Percentiles rank a stretch among this genome's conserved stretches.
phyloP scores from a whole-genome alignment of 2,329 filamentous ascomycete species.

The Colletotrichum sp. region DNA sequence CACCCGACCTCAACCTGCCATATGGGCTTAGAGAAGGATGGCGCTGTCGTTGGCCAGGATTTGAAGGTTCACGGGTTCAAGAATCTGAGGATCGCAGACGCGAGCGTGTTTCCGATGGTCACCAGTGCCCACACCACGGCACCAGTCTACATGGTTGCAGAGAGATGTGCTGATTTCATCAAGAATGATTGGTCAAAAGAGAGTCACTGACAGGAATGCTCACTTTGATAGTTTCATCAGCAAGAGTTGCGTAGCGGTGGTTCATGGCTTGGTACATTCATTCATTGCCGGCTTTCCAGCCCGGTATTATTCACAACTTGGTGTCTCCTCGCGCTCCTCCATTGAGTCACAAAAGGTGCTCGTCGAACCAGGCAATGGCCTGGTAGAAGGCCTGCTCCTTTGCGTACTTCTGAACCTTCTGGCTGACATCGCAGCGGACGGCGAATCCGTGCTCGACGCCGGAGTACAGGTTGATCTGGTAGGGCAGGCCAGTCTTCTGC shows the following conservation, averaged over 20 bases:
- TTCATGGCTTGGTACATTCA: not conserved
- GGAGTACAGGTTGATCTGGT: conserved; percentile 79
- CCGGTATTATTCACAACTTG: not conserved
- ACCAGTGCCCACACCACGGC: conserved; percentile 33
- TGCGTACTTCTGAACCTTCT: conserved; percentile 66
- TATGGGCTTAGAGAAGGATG: conserved; percentile 20
- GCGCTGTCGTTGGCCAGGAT: conserved; percentile 18
- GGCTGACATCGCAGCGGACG: conserved; percentile 67
- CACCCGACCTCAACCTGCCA: conserved; percentile 19
- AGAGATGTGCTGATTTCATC: conserved; percentile 34
- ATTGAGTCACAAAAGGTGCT: conserved; percentile 50
- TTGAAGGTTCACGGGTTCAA: conserved; percentile 21
- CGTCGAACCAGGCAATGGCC: conserved; percentile 78
- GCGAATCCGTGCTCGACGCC: conserved; percentile 78
- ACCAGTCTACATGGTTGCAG: conserved; percentile 32
- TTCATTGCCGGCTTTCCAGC: not conserved
- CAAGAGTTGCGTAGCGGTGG: not conserved
- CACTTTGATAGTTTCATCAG: not conserved
- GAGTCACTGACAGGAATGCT: not conserved
- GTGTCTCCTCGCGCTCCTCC: not conserved
- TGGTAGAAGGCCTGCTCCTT: conserved; percentile 85
- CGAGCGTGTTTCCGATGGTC: conserved; percentile 33
- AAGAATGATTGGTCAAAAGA: conserved; percentile 20
- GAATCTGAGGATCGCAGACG: conserved; percentile 25
- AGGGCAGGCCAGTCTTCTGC: conserved; percentile 60